phyloP scores from a whole-genome alignment of 768 basidiomycete genomes.

The Pleurotus ostreatus region DNA sequence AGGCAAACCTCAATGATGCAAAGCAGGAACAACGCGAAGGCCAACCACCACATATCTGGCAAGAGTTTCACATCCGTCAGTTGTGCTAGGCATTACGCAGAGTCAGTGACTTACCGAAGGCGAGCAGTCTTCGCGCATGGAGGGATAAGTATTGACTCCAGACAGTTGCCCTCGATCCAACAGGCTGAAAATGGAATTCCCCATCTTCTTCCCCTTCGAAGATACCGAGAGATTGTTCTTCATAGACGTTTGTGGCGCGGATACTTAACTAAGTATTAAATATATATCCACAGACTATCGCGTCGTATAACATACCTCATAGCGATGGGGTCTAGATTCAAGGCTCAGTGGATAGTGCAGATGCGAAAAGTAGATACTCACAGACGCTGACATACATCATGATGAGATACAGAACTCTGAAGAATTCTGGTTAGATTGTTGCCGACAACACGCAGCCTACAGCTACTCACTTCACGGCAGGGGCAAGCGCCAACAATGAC shows the following conservation, averaged over 20 bases:
- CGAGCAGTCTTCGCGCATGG: not conserved
- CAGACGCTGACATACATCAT: slow-evolving; percentile 10
- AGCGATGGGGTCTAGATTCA: not conserved
- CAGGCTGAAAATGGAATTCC: not conserved
- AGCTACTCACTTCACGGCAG: slow-evolving; percentile 75
- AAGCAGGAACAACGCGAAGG: not conserved
- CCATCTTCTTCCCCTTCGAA: slow-evolving; percentile 4
- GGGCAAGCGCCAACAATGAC: slow-evolving; percentile 64
- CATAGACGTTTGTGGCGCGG: slow-evolving; percentile 78
- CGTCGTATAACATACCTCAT: not conserved
- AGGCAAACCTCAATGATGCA: slow-evolving; percentile 1
- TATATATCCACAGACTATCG: not conserved
- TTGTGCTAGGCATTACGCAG: too few species aligned
- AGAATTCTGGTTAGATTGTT: not conserved
- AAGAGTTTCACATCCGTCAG: not conserved
- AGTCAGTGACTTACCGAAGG: not conserved
- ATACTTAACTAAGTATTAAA: slow-evolving; percentile 44
- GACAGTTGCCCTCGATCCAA: not conserved
- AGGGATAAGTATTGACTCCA: slow-evolving; percentile 1
- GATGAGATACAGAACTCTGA: slow-evolving; percentile 3
- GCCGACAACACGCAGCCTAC: not conserved
- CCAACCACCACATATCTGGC: slow-evolving; percentile 9
- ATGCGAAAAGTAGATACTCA: not conserved
- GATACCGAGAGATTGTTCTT: slow-evolving; percentile 5
- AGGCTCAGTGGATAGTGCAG: not conserved